Conservation (phyloP, 768 basidiomycete species). For the Pleurotus ostreatus region DNA sequence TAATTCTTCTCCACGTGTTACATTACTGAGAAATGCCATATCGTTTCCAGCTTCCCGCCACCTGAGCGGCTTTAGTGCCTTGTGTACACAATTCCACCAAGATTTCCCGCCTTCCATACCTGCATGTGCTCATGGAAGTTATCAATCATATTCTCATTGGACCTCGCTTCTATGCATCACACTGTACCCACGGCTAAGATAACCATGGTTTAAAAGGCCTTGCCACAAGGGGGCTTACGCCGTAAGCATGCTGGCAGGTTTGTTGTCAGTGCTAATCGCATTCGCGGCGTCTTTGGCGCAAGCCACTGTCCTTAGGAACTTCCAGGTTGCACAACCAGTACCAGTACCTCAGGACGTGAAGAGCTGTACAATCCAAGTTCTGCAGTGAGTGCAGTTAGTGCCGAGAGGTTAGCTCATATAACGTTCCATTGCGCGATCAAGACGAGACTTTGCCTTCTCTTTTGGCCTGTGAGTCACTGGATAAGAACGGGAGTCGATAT, state of each 20-base stretch:
- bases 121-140: background rate
- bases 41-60: background rate
- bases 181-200: background rate
- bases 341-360: slow-evolving; percentile 57
- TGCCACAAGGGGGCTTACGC: too few relatives aligned
- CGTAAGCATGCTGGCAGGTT: background rate
- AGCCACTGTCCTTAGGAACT: slow-evolving; percentile 51
- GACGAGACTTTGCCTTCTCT: slow-evolving; percentile 71
- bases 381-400: slow-evolving; percentile 58
- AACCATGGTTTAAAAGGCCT: background rate
- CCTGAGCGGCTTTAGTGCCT: background rate
- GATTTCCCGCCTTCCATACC: background rate
- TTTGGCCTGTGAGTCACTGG: slow-evolving; percentile 51
- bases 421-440: slow-evolving; percentile 18
- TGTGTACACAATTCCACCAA: background rate
- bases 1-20: too few relatives aligned
- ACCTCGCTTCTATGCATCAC: background rate
- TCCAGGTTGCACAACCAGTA: slow-evolving; percentile 74
- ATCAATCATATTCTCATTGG: background rate
- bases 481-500: background rate
- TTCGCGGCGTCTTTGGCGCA: slow-evolving; percentile 4
- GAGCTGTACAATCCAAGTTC: slow-evolving; percentile 60
- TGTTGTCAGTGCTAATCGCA: background rate
- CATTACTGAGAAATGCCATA: too few relatives aligned
- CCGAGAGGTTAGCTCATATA: too few relatives aligned